Base-by-base conservation (phyloP, 177 flowering plant genomes). In the Vitis hybrid region DNA sequence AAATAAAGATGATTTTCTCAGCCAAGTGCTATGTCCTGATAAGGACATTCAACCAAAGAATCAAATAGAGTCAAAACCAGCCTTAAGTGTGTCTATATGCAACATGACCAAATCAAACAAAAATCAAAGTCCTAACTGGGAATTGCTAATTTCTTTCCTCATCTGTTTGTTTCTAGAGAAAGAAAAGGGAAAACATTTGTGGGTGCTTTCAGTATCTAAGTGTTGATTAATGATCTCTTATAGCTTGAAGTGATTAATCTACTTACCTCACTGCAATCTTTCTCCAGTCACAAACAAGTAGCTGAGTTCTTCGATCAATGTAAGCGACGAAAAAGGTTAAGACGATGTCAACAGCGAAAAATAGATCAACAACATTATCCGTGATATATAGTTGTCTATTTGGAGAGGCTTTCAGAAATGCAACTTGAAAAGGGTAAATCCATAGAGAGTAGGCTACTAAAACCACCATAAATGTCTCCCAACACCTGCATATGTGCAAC, bases 321-420 rank as follows among this genome's bases (percentile, higher is more conserved):
- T 89, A 93, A 0, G 98, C 98, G 0, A 94, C 86, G 23, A 90
- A 94, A 60, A 94, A 94, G 1, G 97, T 94, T 21, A 91, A 67
- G 65, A 84, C 72, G 34, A 93, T 94, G 59, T 94, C 98, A 4
- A 87, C 51, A 21, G 80, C 87, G 26, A 94, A 94, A 72, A 93
- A 93, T 0, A 88, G 56, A 64, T 93, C 84, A 1, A 94, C 92
- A 4, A 91, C 11, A 67, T 67, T 87, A 82, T 94, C 91, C 0
- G 83, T 88, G 1, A 88, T 80, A 81, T 64, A 90, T 6, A 94
- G 85, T 15, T 75, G 59, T 57, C 69, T 76, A 4, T n/a, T 72
- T 1, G 89, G 75, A 4, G 78, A 17, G 3, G 84, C 61, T n/a
- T 79, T 72, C 64, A 91, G 66, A 78, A 93, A 93, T 14, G 97